Base-by-base conservation (phyloP, 306 rosid species). In the Lathyrus aphaca region DNA sequence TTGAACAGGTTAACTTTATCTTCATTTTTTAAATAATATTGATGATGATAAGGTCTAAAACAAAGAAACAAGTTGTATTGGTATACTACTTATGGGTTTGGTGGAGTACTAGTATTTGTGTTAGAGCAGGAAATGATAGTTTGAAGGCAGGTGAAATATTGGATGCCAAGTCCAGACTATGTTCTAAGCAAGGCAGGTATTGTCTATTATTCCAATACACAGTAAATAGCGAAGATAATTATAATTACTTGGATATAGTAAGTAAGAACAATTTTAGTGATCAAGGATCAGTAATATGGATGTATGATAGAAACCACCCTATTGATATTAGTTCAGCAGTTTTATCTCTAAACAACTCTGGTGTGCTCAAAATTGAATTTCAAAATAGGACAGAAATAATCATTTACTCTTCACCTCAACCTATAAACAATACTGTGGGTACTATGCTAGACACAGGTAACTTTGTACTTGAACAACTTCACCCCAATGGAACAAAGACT, bases 381-480 rank as follows among this genome's bases (percentile, higher is more conserved):
- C 14, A 10, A 40, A 3, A 62, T 68, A 21, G 11, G 5, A 5
- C 73, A 14, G 48, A 69, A 32, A 17, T 64, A 13, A 46, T 72
- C 14, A 30, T 81, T 1, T 64, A 29, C 64, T 42, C 71, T 9
- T 2, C 74, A 18, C 25, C 68, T 54, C 50, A 35, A 30, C 2
- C 72, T 0, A 9, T 15, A 5, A 21, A 19, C 59, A 53, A 53
- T 0, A 25, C 44, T 5, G 5, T 60, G 9, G 77, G 72, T 9
- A 66, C 69, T 0, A 81, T 40, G 72, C 6, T 30, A 4, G 35
- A 30, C 35, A 30, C 35, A 30, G 35, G 35, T 30, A 30, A 30
- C 35, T 30, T 81, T 46, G 69, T 67, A 38, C 53, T 81, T 3
- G 64, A 45, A 30, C 79, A 76, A 72, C 10, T 72, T 55, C 53